Evolutionary conservation across 2,329 filamentous ascomycete genomes (phyloP).

Genomic region (Paradendryphiella salina): DNA sequence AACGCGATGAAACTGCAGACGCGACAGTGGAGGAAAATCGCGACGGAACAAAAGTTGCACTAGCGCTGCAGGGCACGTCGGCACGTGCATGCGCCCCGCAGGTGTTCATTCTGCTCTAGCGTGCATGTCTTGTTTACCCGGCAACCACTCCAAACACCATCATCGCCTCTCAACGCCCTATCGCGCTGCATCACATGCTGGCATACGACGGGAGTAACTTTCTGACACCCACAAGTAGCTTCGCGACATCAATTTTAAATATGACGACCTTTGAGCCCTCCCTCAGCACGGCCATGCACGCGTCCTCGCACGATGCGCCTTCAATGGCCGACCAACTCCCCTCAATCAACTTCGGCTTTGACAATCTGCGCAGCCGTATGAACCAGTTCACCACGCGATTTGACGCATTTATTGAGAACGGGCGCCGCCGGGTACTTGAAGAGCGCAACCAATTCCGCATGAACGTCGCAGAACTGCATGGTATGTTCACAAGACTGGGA

Average conservation of each 20-base stretch:
- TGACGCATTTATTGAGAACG: conserved; percentile 90
- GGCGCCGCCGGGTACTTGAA: conserved; percentile 84
- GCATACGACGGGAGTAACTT: conserved; percentile 3
- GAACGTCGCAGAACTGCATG: conserved; percentile 86
- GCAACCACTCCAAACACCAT: conserved; percentile 30
- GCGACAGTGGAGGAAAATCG: conserved; percentile 11
- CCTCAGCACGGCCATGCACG: conserved; percentile 66
- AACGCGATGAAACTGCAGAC: background rate
- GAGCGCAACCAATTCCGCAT: conserved; percentile 93
- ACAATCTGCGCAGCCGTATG: conserved; percentile 94
- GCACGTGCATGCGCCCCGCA: conserved; percentile 32
- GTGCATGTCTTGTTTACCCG: conserved; percentile 34
- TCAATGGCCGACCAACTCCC: conserved; percentile 80
- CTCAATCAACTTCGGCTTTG: conserved; percentile 92
- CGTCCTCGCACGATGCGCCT: conserved; percentile 61
- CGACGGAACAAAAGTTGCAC: conserved; percentile 24
- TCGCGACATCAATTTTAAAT: conserved; percentile 41
- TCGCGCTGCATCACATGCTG: conserved; percentile 25
- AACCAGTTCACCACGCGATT: conserved; percentile 86
- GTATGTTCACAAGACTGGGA: conserved; percentile 54
- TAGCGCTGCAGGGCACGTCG: conserved; percentile 31
- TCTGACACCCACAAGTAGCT: background rate
- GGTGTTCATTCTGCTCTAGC: conserved; percentile 14
- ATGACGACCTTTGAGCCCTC: conserved; percentile 70
- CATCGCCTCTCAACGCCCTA: conserved; percentile 2